Conservation (phyloP, 129 eudicot species). For the Saussurea involucrata region DNA sequence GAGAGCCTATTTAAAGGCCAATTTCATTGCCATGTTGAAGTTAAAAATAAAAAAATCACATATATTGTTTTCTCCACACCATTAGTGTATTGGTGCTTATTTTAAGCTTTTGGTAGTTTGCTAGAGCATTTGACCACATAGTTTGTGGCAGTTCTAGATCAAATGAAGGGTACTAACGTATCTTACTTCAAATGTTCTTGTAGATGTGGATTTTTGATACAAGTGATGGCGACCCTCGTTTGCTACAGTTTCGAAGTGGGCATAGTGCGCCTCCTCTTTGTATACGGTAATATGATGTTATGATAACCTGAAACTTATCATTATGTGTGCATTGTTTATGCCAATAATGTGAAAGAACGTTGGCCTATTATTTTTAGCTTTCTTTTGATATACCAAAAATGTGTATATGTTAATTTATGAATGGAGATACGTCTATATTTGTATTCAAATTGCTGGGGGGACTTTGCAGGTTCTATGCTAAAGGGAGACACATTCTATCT, state of each 20-base stretch:
- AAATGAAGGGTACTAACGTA: neutral
- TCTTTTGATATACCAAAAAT: neutral
- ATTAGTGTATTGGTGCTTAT: too few relatives aligned
- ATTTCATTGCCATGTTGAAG: too few relatives aligned
- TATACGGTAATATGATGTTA: constrained; percentile 43
- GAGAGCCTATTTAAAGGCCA: too few relatives aligned
- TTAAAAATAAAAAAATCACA: too few relatives aligned
- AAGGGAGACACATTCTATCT: constrained; percentile 92
- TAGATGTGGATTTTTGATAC: constrained; percentile 98
- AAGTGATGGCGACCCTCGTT: constrained; percentile 91
- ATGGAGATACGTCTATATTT: neutral
- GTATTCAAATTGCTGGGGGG: constrained; percentile 9
- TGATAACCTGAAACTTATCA: neutral
- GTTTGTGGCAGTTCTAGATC: neutral
- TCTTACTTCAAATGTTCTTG: constrained; percentile 11
- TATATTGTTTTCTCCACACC: too few relatives aligned
- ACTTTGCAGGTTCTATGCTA: constrained; percentile 71
- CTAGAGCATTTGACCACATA: too few relatives aligned
- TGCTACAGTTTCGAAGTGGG: constrained; percentile 89
- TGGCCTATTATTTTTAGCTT: neutral
- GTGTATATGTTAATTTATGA: neutral
- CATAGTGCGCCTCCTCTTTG: constrained; percentile 98
- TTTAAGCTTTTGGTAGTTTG: too few relatives aligned
- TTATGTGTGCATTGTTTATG: neutral
- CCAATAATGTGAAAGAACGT: neutral